These are phyloP conservation scores for Suhomyces taliae DNA, from an alignment of 1,139 yeast species.

Conservation along the genomic window DNA sequence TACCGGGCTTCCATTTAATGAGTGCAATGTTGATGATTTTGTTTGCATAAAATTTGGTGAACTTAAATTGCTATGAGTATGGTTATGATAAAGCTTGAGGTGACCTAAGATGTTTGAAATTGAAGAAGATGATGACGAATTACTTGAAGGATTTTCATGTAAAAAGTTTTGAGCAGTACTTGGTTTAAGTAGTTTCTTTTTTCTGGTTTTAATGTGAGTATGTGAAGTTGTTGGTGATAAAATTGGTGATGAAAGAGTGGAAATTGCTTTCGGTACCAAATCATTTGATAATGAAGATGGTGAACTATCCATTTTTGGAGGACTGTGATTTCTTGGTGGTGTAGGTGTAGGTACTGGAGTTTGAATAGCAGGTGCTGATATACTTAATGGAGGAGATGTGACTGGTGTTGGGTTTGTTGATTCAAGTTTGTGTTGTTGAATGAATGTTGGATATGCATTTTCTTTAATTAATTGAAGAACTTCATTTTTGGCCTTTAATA, in stretches of 20 bases:
- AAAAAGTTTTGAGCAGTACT: conserved; percentile 3
- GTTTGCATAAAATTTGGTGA: conserved; percentile 6
- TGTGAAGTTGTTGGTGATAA: conserved; percentile 11
- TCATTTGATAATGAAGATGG: conserved; percentile 3
- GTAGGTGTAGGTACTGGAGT: conserved; percentile 2
- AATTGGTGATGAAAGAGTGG: conserved; percentile 10
- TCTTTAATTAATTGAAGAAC: conserved; percentile 46
- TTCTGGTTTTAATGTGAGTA: conserved; percentile 3
- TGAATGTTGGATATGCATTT: conserved; percentile 34
- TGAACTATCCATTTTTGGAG: conserved; percentile 1
- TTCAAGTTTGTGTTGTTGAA: conserved; percentile 3
- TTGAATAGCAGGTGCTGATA: conserved; percentile 1
- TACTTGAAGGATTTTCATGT: conserved; percentile 6
- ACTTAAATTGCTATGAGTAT: conserved; percentile 3
- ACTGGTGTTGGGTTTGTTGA: background rate
- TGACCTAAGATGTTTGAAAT: conserved; percentile 31
- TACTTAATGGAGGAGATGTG: conserved; percentile 4
- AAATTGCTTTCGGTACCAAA: conserved; percentile 7
- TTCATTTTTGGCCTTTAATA: conserved; percentile 45
- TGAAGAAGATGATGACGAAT: conserved; percentile 23
- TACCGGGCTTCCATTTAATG: conserved; percentile 6
- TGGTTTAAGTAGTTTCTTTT: conserved; percentile 7
- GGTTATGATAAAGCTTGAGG: conserved; percentile 19
- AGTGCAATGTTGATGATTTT: conserved; percentile 6
- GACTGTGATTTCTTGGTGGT: background rate